Evolutionary conservation across 345 rosid species (phyloP).

Genomic region (Noccaea bulbosa): DNA sequence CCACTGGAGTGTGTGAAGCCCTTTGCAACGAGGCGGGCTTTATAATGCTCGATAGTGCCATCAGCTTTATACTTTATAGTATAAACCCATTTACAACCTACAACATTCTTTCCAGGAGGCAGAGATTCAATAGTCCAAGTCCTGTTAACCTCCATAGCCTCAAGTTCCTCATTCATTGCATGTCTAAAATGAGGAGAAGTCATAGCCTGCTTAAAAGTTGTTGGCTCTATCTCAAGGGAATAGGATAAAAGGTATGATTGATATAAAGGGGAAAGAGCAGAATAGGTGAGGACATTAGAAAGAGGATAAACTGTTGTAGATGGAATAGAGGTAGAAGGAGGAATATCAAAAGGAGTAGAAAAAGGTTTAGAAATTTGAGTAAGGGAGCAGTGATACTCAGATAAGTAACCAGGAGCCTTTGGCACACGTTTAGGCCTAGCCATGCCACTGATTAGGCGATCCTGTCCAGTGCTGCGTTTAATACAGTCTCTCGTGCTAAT

Average conservation of each 20-base stretch:
- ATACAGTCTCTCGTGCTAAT: no score
- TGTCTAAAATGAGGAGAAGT: neutral
- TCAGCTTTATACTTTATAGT: neutral
- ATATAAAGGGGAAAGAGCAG: fast-evolving
- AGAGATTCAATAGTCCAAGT: neutral
- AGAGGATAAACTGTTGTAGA: neutral
- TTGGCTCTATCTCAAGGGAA: neutral
- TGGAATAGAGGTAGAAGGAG: no score
- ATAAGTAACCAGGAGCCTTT: no score
- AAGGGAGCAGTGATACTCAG: no score
- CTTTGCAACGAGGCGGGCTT: neutral
- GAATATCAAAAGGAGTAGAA: no score
- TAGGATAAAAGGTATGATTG: neutral
- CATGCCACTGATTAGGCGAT: no score
- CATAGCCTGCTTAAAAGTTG: neutral
- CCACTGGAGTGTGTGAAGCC: neutral
- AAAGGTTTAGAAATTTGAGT: no score
- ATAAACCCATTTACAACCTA: neutral
- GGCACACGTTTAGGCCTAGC: no score
- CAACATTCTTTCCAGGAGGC: neutral
- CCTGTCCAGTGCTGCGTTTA: no score
- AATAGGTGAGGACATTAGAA: fast-evolving
- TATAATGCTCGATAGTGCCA: neutral
- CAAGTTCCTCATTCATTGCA: neutral
- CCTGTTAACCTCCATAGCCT: neutral